A percentile compares a stretch with the other conserved stretches of the same genome.
Conservation (phyloP, 495 filamentous ascomycete species). For the Achaetomiella virescens region DNA sequence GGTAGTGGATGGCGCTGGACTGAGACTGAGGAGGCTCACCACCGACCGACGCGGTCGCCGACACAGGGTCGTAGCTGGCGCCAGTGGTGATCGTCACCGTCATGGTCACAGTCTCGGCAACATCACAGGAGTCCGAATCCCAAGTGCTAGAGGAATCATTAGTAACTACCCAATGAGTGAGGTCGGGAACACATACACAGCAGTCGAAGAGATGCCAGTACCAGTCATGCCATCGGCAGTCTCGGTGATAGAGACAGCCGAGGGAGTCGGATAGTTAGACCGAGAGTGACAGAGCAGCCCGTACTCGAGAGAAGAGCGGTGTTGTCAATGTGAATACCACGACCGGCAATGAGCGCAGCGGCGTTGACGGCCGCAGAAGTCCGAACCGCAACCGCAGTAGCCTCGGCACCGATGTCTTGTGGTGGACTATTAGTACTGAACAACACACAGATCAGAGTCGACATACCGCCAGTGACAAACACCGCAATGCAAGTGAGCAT, state of each 20-base stretch:
- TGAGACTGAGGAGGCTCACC: neutral
- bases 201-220: neutral
- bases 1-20: neutral
- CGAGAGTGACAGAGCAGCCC: neutral
- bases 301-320: neutral
- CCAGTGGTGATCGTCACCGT: constrained; percentile 5
- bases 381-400: neutral
- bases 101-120: constrained; percentile 3
- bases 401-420: neutral
- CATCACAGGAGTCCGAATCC: neutral
- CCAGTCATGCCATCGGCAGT: neutral
- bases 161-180: neutral
- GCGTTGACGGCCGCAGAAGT: neutral
- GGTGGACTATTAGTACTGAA: neutral
- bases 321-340: neutral
- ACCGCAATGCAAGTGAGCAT: neutral
- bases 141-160: neutral
- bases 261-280: neutral
- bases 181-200: neutral
- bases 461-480: neutral
- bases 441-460: neutral
- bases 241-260: neutral
- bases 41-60: too few species aligned
- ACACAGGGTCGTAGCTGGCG: neutral
- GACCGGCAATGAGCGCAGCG: neutral